Evolutionary conservation across 164 flowering plant species (phyloP).

Genomic region (Berberis vulgaris): DNA sequence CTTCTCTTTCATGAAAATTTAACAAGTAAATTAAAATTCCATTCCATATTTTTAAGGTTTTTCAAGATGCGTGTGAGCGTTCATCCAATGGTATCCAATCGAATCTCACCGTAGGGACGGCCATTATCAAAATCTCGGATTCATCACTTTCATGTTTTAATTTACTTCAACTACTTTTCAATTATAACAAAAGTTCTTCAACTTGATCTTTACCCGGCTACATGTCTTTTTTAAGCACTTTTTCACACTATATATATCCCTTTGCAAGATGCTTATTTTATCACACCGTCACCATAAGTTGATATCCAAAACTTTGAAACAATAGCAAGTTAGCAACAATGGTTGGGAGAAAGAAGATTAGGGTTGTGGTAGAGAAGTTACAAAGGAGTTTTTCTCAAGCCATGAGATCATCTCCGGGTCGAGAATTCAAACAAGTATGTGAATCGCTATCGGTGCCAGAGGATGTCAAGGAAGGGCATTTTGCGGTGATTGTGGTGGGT

Average conservation of each 20-base stretch:
- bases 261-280: not conserved
- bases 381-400: constrained; percentile 2
- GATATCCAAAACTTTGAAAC: not conserved
- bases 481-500: constrained; percentile 48
- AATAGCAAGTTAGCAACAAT: constrained; percentile 1
- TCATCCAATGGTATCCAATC: too few species aligned
- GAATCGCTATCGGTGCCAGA: constrained; percentile 25
- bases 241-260: not conserved
- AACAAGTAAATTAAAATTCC: too few species aligned
- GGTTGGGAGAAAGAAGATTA: constrained; percentile 5
- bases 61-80: too few species aligned
- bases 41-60: too few species aligned
- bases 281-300: not conserved
- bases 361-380: constrained; percentile 8
- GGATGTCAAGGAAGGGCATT: constrained; percentile 66
- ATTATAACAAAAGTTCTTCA: too few species aligned
- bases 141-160: too few species aligned
- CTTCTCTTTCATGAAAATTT: too few species aligned
- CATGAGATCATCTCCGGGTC: not conserved
- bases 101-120: too few species aligned
- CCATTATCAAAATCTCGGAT: too few species aligned
- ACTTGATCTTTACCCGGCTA: too few species aligned
- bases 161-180: too few species aligned
- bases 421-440: not conserved
- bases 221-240: too few species aligned